Conservation (phyloP, 2,329 filamentous ascomycete species). For the Teratosphaeria destructans region DNA sequence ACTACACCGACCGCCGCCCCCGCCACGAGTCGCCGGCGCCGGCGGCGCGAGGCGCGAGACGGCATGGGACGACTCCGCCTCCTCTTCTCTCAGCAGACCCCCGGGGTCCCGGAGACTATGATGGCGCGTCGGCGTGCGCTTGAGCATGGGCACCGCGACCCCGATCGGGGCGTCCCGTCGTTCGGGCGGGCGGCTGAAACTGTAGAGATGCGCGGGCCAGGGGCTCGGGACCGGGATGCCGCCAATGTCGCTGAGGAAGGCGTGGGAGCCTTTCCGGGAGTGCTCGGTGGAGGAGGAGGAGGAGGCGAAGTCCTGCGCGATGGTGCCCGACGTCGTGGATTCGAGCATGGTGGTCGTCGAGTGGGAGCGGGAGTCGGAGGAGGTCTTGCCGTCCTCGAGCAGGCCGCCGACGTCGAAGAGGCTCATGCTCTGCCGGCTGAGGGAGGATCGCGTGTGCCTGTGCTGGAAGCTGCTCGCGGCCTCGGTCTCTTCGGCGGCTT, state of each 20-base stretch:
- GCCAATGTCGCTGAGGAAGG: conserved; percentile 24
- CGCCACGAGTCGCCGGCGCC: not conserved
- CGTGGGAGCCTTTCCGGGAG: conserved; percentile 18
- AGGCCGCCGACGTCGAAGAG: conserved; percentile 81
- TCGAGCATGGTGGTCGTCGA: conserved; percentile 55
- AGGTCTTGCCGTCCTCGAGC: conserved; percentile 44
- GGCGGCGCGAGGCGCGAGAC: no score
- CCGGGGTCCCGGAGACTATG: conserved; percentile 25
- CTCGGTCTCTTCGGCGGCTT: conserved; percentile 3
- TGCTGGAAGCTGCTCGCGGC: conserved; percentile 2
- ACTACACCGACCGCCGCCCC: not conserved
- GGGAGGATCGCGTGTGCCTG: conserved; percentile 11
- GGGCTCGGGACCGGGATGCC: conserved; percentile 11
- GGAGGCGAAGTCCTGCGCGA: conserved; percentile 32
- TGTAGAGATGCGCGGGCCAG: conserved; percentile 1
- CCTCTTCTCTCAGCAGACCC: conserved; percentile 10
- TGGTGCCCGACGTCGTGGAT: conserved; percentile 33
- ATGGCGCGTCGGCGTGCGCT: conserved; percentile 17
- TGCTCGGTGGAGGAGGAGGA: conserved; percentile 6
- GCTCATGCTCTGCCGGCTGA: conserved; percentile 41
- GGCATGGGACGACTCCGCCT: not conserved
- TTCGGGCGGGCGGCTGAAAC: conserved; percentile 1
- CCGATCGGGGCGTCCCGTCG: conserved; percentile 13
- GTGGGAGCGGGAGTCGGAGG: conserved; percentile 11
- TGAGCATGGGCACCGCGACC: conserved; percentile 18